phyloP scores from a whole-genome alignment of 2,329 filamentous ascomycete genomes.

The Aspergillus sp. region DNA sequence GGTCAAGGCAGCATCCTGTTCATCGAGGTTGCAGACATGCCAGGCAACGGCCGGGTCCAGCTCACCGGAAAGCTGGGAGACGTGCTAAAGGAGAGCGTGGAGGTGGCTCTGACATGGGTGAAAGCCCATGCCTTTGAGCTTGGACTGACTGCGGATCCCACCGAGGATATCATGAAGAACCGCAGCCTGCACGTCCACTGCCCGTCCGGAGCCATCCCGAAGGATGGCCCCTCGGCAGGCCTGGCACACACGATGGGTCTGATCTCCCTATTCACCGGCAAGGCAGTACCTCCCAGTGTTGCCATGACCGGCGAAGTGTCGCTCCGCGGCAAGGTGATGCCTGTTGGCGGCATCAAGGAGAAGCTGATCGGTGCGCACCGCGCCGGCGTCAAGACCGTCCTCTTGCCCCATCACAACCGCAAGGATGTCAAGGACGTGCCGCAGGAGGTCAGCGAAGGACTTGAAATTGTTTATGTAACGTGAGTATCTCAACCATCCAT shows the following conservation, averaged over 20 bases:
- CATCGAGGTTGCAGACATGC: slow-evolving; percentile 98
- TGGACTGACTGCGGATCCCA: slow-evolving; percentile 75
- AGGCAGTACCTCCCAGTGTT: slow-evolving; percentile 83
- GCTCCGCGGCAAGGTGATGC: slow-evolving; percentile 84
- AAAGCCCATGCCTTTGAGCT: slow-evolving; percentile 93
- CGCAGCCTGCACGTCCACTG: slow-evolving; percentile 95
- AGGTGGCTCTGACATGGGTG: slow-evolving; percentile 95
- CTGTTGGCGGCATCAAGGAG: slow-evolving; percentile 97
- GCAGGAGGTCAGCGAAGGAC: slow-evolving; percentile 79
- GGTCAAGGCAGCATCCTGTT: slow-evolving; percentile 96
- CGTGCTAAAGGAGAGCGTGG: slow-evolving; percentile 94
- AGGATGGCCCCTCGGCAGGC: slow-evolving; percentile 81
- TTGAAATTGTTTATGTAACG: slow-evolving; percentile 88
- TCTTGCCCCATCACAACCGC: slow-evolving; percentile 82
- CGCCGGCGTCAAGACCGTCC: slow-evolving; percentile 90
- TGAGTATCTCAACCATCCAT: slow-evolving; percentile 50
- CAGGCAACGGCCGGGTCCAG: slow-evolving; percentile 85
- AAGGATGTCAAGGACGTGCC: slow-evolving; percentile 93
- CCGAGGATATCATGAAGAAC: slow-evolving; percentile 93
- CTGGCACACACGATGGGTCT: slow-evolving; percentile 92
- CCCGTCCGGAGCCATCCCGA: slow-evolving; percentile 90
- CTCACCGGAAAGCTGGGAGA: slow-evolving; percentile 95
- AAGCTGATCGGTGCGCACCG: slow-evolving; percentile 93
- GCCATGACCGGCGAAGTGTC: slow-evolving; percentile 88
- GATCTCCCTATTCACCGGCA: slow-evolving; percentile 84